These are phyloP conservation scores for Saccharomycopsis olivae DNA, from an alignment of 805 yeast species.

Conservation along the genomic window DNA sequence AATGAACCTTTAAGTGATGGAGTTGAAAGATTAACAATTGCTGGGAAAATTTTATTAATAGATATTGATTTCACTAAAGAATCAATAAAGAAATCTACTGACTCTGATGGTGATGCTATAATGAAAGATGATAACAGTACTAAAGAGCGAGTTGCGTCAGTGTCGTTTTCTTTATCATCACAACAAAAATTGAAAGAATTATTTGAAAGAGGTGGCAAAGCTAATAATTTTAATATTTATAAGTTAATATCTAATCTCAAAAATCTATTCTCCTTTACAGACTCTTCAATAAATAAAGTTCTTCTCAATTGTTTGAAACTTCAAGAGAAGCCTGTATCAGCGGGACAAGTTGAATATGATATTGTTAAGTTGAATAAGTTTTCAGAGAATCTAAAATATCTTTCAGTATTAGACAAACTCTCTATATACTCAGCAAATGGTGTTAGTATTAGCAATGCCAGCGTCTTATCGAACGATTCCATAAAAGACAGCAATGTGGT, in stretches of 20 bases:
- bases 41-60: conserved; percentile 27
- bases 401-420: conserved; percentile 9
- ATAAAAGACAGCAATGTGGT: conserved; percentile 1
- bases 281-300: conserved; percentile 4
- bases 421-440: conserved; percentile 3
- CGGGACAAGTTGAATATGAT: conserved; percentile 5
- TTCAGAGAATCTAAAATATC: conserved; percentile 8
- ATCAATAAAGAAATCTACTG: neutral
- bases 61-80: conserved; percentile 26
- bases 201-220: neutral
- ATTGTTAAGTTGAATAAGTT: conserved; percentile 9
- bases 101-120: neutral
- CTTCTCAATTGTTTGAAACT: conserved; percentile 5
- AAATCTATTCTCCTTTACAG: conserved; percentile 10
- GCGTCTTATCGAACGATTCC: neutral
- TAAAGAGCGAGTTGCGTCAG: conserved; percentile 22
- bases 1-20: conserved; percentile 3
- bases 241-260: conserved; percentile 6
- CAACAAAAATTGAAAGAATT: conserved; percentile 4
- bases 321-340: neutral
- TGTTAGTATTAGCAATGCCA: neutral
- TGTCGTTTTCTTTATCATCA: conserved; percentile 22
- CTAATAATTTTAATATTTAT: neutral
- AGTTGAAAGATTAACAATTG: conserved; percentile 24
- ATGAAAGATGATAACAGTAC: neutral